These are phyloP conservation scores for Spatholobus suberectus DNA, from an alignment of 306 rosid species.

Conservation along the genomic window DNA sequence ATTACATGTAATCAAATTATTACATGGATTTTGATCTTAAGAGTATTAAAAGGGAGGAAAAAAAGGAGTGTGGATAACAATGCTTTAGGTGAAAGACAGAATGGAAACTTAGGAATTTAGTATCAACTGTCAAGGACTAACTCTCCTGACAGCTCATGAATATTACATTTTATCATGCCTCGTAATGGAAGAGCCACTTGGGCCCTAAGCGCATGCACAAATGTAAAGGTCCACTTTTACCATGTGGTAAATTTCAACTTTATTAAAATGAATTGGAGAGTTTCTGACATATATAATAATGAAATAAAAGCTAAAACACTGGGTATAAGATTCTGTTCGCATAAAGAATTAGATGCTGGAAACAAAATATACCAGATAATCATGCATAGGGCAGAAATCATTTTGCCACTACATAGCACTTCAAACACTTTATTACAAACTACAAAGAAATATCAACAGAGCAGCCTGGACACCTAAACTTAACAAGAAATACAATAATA, in stretches of 20 bases:
- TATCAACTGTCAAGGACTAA: slow-evolving; percentile 14
- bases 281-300: not conserved
- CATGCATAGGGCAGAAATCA: not conserved
- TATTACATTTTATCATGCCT: slow-evolving; percentile 14
- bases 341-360: slow-evolving; percentile 24
- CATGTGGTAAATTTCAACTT: not conserved
- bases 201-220: not conserved
- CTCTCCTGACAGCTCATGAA: not conserved
- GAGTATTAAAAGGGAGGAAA: not conserved
- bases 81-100: slow-evolving; percentile 5
- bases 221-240: not conserved
- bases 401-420: slow-evolving; percentile 23
- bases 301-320: not conserved
- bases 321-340: slow-evolving; percentile 20
- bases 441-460: slow-evolving; percentile 5
- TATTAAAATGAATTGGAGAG: slow-evolving; percentile 1
- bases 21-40: slow-evolving; percentile 19
- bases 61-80: not conserved
- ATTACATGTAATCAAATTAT: slow-evolving; percentile 3
- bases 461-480: not conserved
- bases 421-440: slow-evolving; percentile 5
- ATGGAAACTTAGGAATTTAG: slow-evolving; percentile 25
- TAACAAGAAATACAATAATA: slow-evolving; percentile 7
- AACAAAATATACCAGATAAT: not conserved
- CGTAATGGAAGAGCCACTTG: not conserved